phyloP scores from a whole-genome alignment of 1,284 basidiomycete species.

The Apiotrichum gracile region DNA sequence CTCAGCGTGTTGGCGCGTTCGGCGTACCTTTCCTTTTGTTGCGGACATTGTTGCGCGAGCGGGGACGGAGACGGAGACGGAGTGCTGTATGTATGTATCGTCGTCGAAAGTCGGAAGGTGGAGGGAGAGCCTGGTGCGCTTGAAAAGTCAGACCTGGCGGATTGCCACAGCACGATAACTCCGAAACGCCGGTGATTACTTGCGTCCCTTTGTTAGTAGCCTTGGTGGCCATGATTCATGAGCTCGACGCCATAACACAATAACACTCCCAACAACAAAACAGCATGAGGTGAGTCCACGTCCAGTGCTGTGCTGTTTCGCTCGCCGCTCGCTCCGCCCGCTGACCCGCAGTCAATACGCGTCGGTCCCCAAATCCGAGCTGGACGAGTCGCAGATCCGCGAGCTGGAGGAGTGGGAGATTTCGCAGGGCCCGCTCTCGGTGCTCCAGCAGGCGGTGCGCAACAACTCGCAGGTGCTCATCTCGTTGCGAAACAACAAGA shows the following conservation, averaged over 20 bases:
- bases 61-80: not conserved
- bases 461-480: constrained; percentile 98
- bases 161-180: not conserved
- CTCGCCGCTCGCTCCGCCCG: not conserved
- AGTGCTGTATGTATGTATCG: too few relatives aligned
- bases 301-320: not conserved
- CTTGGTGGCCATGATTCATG: not conserved
- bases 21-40: constrained; percentile 36
- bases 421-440: constrained; percentile 93
- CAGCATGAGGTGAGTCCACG: constrained; percentile 2
- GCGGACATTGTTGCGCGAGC: constrained; percentile 18
- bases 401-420: constrained; percentile 96
- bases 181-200: constrained; percentile 2
- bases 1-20: not conserved
- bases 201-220: not conserved
- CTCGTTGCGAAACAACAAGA: constrained; percentile 97
- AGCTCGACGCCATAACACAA: not conserved
- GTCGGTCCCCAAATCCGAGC: constrained; percentile 92
- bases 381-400: constrained; percentile 92
- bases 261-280: not conserved
- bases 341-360: constrained; percentile 76
- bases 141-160: not conserved
- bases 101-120: not conserved
- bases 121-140: not conserved
- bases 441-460: constrained; percentile 94